Evolutionary conservation across 192 early-diverging fungal genomes (phyloP).

Genomic region (Funneliformis mosseae): DNA sequence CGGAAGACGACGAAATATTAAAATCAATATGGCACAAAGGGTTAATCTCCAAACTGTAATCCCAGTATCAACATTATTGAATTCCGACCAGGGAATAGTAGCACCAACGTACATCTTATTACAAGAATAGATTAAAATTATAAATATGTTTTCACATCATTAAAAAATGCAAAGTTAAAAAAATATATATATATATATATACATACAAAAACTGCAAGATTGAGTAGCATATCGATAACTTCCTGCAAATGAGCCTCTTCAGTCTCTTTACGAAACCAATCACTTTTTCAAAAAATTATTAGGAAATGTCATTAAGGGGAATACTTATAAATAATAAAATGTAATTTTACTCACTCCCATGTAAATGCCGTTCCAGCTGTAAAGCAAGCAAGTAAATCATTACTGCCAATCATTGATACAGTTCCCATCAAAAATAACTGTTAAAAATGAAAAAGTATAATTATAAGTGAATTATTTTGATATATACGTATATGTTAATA

Average conservation of each 20-base stretch:
- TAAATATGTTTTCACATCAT: neutral
- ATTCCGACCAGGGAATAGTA: conserved; percentile 72
- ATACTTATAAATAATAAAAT: neutral
- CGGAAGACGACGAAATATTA: conserved; percentile 76
- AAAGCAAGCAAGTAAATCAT: conserved; percentile 80
- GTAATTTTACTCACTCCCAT: conserved; percentile 66
- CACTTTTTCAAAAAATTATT: conserved; percentile 38
- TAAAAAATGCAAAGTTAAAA: neutral
- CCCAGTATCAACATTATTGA: conserved; percentile 53
- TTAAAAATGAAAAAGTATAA: neutral
- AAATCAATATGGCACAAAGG: conserved; percentile 60
- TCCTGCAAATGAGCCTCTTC: conserved; percentile 87
- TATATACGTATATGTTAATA: too few relatives aligned
- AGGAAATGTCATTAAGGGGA: neutral
- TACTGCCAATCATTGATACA: conserved; percentile 73
- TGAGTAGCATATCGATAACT: conserved; percentile 85
- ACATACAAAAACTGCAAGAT: conserved; percentile 80
- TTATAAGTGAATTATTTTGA: too few relatives aligned
- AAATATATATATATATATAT: too few relatives aligned
- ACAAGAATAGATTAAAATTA: neutral
- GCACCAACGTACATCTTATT: conserved; percentile 67
- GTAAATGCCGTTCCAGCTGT: conserved; percentile 78
- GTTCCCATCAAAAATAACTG: conserved; percentile 64
- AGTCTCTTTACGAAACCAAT: conserved; percentile 85
- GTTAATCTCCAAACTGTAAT: conserved; percentile 72